Conservation (phyloP, 139 green algal species). For the Edaphochlamys debaryana region DNA sequence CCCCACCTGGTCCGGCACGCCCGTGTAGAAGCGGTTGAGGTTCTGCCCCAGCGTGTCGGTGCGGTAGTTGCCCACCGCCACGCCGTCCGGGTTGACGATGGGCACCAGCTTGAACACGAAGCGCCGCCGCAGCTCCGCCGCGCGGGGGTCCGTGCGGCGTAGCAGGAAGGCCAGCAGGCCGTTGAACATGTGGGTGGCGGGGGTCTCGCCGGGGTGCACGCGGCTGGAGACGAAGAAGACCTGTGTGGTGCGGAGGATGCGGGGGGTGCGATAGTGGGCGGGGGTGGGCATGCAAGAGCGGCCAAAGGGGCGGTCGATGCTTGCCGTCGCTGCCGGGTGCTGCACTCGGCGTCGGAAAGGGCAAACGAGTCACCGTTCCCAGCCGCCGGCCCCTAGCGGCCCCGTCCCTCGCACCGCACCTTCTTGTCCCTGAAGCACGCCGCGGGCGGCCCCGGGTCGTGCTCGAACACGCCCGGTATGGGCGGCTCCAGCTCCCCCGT, state of each 20-base stretch:
- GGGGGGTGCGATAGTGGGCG: too few relatives aligned
- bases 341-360: too few relatives aligned
- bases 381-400: too few relatives aligned
- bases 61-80: conserved; percentile 68
- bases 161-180: conserved; percentile 73
- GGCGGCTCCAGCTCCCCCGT: background rate
- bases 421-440: conserved; percentile 11
- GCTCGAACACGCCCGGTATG: conserved; percentile 16
- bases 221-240: conserved; percentile 68
- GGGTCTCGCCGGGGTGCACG: conserved; percentile 80
- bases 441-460: conserved; percentile 29
- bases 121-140: conserved; percentile 49
- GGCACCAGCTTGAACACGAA: conserved; percentile 80
- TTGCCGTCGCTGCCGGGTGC: too few relatives aligned
- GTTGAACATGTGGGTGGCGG: conserved; percentile 71
- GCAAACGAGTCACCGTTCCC: too few relatives aligned
- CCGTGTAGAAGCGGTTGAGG: conserved; percentile 72
- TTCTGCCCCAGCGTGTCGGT: conserved; percentile 68
- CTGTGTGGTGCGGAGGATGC: too few relatives aligned
- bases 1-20: conserved; percentile 41
- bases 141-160: conserved; percentile 56
- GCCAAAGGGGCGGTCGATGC: too few relatives aligned
- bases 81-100: conserved; percentile 73
- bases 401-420: too few relatives aligned
- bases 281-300: too few relatives aligned